Evolutionary conservation across 306 rosid genomes (phyloP).

Genomic region (Dalbergia cochinchinensis): DNA sequence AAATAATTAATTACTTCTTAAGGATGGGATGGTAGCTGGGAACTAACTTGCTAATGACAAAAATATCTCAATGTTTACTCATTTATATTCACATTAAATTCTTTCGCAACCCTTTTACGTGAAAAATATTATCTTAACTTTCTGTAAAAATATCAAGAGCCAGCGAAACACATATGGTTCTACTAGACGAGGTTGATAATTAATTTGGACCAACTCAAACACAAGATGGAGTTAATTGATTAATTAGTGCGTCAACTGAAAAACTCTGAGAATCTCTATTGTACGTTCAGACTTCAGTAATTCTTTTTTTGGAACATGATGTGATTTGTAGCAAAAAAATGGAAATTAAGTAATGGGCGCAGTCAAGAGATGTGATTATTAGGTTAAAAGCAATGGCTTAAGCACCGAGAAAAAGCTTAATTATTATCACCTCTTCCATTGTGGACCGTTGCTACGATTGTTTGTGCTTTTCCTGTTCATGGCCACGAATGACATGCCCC

Average conservation of each 20-base stretch:
- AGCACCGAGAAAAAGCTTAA: constrained; percentile 46
- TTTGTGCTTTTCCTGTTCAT: constrained; percentile 42
- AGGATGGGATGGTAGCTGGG: too few species aligned
- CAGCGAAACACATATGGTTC: not conserved
- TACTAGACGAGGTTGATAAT: not conserved
- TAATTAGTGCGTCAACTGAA: constrained; percentile 5
- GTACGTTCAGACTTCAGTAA: not conserved
- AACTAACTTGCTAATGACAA: too few species aligned
- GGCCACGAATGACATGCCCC: constrained; percentile 27
- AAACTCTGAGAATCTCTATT: constrained; percentile 5
- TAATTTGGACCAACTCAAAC: not conserved
- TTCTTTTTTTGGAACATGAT: not conserved
- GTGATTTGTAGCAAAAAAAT: not conserved
- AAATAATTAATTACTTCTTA: too few species aligned
- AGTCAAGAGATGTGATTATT: constrained; percentile 61
- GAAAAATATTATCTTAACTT: not conserved
- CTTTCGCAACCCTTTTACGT: too few species aligned
- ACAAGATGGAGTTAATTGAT: not conserved
- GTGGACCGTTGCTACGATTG: constrained; percentile 40
- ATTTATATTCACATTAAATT: not conserved
- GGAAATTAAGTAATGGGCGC: constrained; percentile 38
- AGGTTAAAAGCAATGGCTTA: constrained; percentile 48
- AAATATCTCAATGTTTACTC: not conserved
- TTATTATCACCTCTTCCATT: constrained; percentile 53
- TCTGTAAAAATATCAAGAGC: not conserved